A percentile compares a stretch with the other conserved stretches of the same genome.
These are phyloP conservation scores for Elsinoe necatrix DNA, from an alignment of 2,329 filamentous ascomycete species.

Conservation along the genomic window DNA sequence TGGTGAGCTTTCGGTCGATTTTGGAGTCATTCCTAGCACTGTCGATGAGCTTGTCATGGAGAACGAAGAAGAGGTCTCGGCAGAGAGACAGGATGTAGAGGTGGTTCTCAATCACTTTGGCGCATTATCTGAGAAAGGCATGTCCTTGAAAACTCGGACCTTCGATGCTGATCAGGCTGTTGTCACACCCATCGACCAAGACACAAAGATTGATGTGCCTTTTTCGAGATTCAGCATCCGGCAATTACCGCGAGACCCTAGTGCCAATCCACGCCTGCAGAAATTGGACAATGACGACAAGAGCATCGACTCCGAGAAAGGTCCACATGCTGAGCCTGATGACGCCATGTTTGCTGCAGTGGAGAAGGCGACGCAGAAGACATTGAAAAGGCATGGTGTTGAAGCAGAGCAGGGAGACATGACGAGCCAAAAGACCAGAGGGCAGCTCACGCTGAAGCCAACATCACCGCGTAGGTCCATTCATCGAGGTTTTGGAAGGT, in stretches of 20 bases:
- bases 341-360: conserved; percentile 5
- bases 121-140: conserved; percentile 51
- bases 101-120: conserved; percentile 46
- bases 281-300: neutral
- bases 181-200: neutral
- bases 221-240: conserved; percentile 19
- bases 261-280: too few relatives aligned
- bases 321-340: neutral
- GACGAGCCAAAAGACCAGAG: neutral
- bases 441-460: neutral
- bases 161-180: conserved; percentile 21
- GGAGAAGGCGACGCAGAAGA: neutral
- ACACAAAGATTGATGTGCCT: conserved; percentile 44
- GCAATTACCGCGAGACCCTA: neutral
- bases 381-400: too few relatives aligned
- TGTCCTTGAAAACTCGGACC: conserved; percentile 34
- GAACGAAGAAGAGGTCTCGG: conserved; percentile 25
- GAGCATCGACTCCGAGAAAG: neutral
- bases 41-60: conserved; percentile 33
- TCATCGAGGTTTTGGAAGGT: too few relatives aligned
- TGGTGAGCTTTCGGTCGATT: conserved; percentile 16
- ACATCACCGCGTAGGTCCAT: neutral
- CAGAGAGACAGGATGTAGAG: conserved; percentile 13
- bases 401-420: neutral
- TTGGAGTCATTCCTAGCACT: conserved; percentile 40